A percentile compares a stretch with the other conserved stretches of the same genome.
Conservation (phyloP, 306 rosid genomes). For the Luffa aegyptiaca region DNA sequence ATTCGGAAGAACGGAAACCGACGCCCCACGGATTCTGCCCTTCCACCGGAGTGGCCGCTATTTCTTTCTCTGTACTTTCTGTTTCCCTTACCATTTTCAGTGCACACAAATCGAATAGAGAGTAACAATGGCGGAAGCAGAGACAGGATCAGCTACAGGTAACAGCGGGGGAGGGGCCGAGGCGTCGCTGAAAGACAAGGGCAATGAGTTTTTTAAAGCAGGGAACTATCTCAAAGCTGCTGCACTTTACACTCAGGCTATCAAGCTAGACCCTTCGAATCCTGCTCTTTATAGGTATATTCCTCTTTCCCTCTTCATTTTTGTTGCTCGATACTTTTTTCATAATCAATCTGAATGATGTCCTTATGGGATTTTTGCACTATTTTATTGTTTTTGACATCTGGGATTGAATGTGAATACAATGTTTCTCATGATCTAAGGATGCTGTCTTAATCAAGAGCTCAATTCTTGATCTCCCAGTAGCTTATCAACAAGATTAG, state of each 20-base stretch:
- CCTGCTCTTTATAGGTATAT: slow-evolving; percentile 80
- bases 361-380: background rate
- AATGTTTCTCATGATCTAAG: background rate
- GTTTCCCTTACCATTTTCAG: background rate
- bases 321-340: background rate
- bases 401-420: background rate
- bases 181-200: slow-evolving; percentile 69
- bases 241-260: slow-evolving; percentile 92
- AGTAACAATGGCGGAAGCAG: slow-evolving; percentile 46
- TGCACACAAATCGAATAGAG: background rate
- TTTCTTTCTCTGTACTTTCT: background rate
- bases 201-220: slow-evolving; percentile 81
- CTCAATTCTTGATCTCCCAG: background rate
- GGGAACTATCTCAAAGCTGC: slow-evolving; percentile 95
- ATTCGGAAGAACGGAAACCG: background rate
- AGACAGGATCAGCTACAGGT: slow-evolving; percentile 27
- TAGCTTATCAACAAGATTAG: background rate
- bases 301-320: background rate
- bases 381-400: background rate
- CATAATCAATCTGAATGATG: background rate
- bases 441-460: background rate
- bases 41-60: background rate
- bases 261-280: slow-evolving; percentile 80
- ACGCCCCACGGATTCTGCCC: background rate
- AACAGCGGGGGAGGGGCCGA: slow-evolving; percentile 21